A percentile compares a stretch with the other conserved stretches of the same genome.
Evolutionary conservation across 371 early-diverging fungal species (phyloP).

Genomic region (Mucor sp.): DNA sequence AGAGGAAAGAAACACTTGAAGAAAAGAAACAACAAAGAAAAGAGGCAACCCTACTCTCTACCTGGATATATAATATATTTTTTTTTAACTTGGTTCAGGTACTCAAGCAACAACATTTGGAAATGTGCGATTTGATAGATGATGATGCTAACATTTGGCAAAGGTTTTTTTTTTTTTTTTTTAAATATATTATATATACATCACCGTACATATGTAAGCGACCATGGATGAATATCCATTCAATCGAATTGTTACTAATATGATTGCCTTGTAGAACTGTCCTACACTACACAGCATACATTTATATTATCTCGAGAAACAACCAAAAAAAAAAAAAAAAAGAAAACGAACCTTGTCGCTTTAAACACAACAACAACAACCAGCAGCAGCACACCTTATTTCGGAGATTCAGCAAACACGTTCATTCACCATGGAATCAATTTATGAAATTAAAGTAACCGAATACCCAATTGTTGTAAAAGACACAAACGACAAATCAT

Average conservation of each 20-base stretch:
- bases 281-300: not conserved
- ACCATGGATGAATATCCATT: not conserved
- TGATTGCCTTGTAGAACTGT: not conserved
- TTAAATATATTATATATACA: slow-evolving; percentile 9
- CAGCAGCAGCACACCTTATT: no score
- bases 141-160: not conserved
- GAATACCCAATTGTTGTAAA: slow-evolving; percentile 26
- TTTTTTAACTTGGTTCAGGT: slow-evolving; percentile 8
- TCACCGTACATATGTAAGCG: not conserved
- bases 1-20: not conserved
- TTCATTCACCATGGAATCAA: slow-evolving; percentile 15
- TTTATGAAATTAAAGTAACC: slow-evolving; percentile 24
- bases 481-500: slow-evolving; percentile 19
- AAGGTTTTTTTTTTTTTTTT: slow-evolving; percentile 10
- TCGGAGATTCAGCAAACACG: slow-evolving; percentile 20
- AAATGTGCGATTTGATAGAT: not conserved
- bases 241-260: not conserved
- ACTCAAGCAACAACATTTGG: not conserved
- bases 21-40: not conserved
- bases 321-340: slow-evolving; percentile 7
- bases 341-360: not conserved
- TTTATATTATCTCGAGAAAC: not conserved
- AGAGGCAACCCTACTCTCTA: not conserved
- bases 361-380: not conserved
- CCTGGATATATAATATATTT: slow-evolving; percentile 2